Evolutionary conservation across 768 basidiomycete species (phyloP), one percentile per base, ranked within the genome.

Genomic region (Gautieria morchelliformis): DNA sequence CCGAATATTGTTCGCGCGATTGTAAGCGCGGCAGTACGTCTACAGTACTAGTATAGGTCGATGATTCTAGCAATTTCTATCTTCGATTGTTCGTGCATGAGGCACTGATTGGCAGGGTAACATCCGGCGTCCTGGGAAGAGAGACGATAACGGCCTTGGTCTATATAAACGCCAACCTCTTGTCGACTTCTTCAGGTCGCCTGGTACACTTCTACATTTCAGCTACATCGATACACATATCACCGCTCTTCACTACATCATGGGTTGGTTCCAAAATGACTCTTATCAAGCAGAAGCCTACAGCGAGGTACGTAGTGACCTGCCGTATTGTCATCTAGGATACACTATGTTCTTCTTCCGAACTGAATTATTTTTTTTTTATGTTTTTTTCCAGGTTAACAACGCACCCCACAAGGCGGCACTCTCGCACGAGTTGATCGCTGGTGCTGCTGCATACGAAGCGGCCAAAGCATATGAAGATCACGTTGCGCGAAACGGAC

Each of bases 401-500:
- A 76, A 75, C 50, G 73, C 74, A 14, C 75, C 74, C 10, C 84
- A 85, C 72, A 70, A 83, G 70, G 79, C 84, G 1, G 56, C 69
- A 56, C 68, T 85, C 53, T 78, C 82, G 9, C 85, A 88, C 66
- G 81, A 88, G 69, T 66, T 87, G 44, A 75, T 88, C 60, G 81
- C 82, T 48, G 84, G 70, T 42, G 86, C 86, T 46, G 85, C 84
- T 6, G 68, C 82, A 30, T 87, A 75, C 68, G 83, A 81, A 75
- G 85, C 85, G 57, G 76, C 76, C 48, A 86, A 84, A 66, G 77
- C 80, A 1, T 87, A 79, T 64, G 75, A 87, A 61, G 61, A 80
- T 0, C 86, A 88, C 68, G 49, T 63, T 30, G 72, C 56, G 39
- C 64, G 52, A 40, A 72, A 84, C 24, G 87, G 86, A 42, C 61